Evolutionary conservation across 1,139 yeast genomes (phyloP).

Genomic region (Debaryomyces fabryi): DNA sequence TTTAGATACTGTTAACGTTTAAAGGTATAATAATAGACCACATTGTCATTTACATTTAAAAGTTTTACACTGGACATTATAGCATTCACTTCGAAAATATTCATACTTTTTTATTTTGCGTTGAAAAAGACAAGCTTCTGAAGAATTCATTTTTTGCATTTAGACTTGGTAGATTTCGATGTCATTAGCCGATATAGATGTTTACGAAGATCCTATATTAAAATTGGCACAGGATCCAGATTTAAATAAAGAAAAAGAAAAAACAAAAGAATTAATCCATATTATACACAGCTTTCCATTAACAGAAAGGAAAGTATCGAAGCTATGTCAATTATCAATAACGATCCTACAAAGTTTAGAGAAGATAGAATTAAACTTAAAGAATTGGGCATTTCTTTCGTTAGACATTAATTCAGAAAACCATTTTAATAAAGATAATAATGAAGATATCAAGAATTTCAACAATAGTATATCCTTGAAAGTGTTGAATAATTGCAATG

Average conservation of each 20-base stretch:
- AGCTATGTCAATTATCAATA: slow-evolving; percentile 52
- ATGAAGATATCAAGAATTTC: slow-evolving; percentile 40
- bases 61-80: neutral
- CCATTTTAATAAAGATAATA: slow-evolving; percentile 35
- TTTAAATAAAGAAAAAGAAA: slow-evolving; percentile 46
- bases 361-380: slow-evolving; percentile 47
- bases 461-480: slow-evolving; percentile 51
- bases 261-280: slow-evolving; percentile 42
- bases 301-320: slow-evolving; percentile 50
- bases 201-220: slow-evolving; percentile 52
- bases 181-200: slow-evolving; percentile 23
- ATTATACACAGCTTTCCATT: slow-evolving; percentile 48
- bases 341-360: slow-evolving; percentile 54
- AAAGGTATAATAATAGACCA: neutral
- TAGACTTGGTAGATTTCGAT: slow-evolving; percentile 1
- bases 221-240: slow-evolving; percentile 52
- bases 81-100: neutral
- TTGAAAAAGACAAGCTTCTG: neutral
- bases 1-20: neutral
- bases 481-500: slow-evolving; percentile 52
- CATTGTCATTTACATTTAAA: neutral
- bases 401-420: slow-evolving; percentile 50
- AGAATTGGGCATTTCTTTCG: slow-evolving; percentile 62
- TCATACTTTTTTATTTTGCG: neutral
- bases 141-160: slow-evolving; percentile 1